Base-by-base conservation (phyloP, 2,329 filamentous ascomycete species). In the Penicillium sp. region DNA sequence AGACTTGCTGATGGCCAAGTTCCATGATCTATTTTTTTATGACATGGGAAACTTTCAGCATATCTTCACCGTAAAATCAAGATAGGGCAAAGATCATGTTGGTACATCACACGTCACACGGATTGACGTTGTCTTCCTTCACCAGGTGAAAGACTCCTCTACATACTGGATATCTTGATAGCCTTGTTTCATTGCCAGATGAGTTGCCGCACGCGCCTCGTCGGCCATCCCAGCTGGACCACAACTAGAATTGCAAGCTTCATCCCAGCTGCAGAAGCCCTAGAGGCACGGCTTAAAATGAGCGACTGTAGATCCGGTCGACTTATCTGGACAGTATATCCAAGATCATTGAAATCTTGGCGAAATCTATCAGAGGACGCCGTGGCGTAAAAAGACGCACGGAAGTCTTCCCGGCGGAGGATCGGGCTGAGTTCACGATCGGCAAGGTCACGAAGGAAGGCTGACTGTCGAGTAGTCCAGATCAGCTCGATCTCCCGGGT, bases 211-310 rank as follows among this genome's bases (percentile, higher is more conserved):
- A 28, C 81, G 72, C 10, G 78, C 76, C 57, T 82, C 75, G 62
- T 82, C 79, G 12, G 80, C 80, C 81, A 83, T 81, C 1, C 70
- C 72, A 0, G 71, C 70, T 2, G 81, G 82, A 1, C 82, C 82
- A 62, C 81, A 83, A 80, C 78, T 15, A 84, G 63, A 40, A 83
- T 72, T 0, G 76, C 80, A 1, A 75, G 69, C 0, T 71, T 72
- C 10, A 57, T 68, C 17, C 69, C 59, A 53, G 75, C 65, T 35
- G 64, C 63, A 33, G 68, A 67, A 7, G 73, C 72, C 45, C 75
- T 72, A 10, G 68, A 58, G 2, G 77, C 77, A 19, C 76, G 71
- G 2, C 71, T 68, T 1, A 75, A 61, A 1, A 83, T 73, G 0
- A 73, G 64, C 0, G 64, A 64, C 26, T 65, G 63, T 4, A 83